Base-by-base conservation (phyloP, 805 yeast genomes). In the Saccharomycopsis oosterbeekiorum region DNA sequence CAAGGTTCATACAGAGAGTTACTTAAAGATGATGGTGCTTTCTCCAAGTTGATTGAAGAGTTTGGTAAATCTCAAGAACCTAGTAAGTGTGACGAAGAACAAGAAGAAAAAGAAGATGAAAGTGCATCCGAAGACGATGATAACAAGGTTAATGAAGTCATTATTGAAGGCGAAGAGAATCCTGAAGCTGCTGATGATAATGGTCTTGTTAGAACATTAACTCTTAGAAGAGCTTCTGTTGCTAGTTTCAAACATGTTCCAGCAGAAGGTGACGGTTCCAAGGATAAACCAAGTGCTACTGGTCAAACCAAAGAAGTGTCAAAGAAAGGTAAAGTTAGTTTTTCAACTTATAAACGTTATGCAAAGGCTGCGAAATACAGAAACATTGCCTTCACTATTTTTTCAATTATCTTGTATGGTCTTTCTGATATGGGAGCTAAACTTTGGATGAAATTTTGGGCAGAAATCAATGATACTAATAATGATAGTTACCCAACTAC, bases 361-460 rank as follows among this genome's bases (percentile, higher is more conserved):
- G 78, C 81, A 4, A 76, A 78, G 62, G 86, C 91, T 0, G 85
- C 89, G 70, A 80, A 84, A 6, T 66, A 74, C 39, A 36, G 69
- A 0, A 86, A 86, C 40, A 79, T 79, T 29, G n/a, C 70, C n/a
- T 59, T 75, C 1, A 70, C 76, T 57, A 67, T 83, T 64, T 66
- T 71, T 55, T 64, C 71, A 51, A 65, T 78, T 69, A 66, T 76
- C 66, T 36, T 72, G 39, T 65, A 73, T 2, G 75, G 77, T 17
- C 70, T 80, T 14, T 68, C 73, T 56, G 71, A 72, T 19, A 66
- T 76, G 24, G 72, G 74, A 9, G 81, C 82, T 55, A 84, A 80
- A 68, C 82, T 82, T 68, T 84, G 89, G 85, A 75, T 86, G 66
- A 85, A 85, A 65, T 75, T 78, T 63, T 86, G 92, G 92, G 81